Percentiles rank a stretch among this genome's conserved stretches.
Evolutionary conservation across 345 rosid species (phyloP).

Genomic region (Salix udensis): DNA sequence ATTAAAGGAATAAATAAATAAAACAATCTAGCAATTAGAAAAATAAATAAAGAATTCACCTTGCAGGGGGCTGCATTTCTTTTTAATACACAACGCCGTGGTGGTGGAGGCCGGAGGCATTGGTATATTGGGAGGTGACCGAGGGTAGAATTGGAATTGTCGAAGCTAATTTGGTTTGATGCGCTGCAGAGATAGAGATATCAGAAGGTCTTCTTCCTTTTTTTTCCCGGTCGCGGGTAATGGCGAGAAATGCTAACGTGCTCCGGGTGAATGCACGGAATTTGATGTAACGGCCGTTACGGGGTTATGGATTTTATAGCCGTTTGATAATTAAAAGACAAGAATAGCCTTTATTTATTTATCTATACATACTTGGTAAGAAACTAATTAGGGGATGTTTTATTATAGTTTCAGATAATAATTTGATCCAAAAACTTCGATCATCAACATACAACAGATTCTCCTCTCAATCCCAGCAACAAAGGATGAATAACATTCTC

Average conservation of each 20-base stretch:
- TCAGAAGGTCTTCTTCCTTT: no score
- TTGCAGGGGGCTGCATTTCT: conserved; percentile 38
- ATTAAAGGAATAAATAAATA: not conserved
- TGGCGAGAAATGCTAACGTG: conserved; percentile 15
- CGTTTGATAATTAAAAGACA: not conserved
- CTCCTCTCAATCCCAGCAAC: not conserved
- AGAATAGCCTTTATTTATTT: not conserved
- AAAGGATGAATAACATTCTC: not conserved
- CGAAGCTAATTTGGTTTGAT: not conserved
- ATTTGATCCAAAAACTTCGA: not conserved
- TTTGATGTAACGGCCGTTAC: conserved; percentile 32
- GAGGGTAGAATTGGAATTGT: conserved; percentile 6
- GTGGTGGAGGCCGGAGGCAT: conserved; percentile 36
- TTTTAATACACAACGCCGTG: conserved; percentile 30
- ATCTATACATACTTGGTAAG: not conserved
- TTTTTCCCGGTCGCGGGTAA: conserved; percentile 18
- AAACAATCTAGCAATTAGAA: not conserved
- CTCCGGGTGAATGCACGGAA: conserved; percentile 41
- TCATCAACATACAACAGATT: not conserved
- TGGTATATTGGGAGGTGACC: not conserved
- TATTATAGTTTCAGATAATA: not conserved
- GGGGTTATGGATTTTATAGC: not conserved
- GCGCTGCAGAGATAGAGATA: not conserved
- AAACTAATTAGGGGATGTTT: no score
- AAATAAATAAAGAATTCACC: conserved; percentile 30